A percentile compares a stretch with the other conserved stretches of the same genome.
Conservation (phyloP, 805 yeast genomes). For the Nakazawaea holstii region DNA sequence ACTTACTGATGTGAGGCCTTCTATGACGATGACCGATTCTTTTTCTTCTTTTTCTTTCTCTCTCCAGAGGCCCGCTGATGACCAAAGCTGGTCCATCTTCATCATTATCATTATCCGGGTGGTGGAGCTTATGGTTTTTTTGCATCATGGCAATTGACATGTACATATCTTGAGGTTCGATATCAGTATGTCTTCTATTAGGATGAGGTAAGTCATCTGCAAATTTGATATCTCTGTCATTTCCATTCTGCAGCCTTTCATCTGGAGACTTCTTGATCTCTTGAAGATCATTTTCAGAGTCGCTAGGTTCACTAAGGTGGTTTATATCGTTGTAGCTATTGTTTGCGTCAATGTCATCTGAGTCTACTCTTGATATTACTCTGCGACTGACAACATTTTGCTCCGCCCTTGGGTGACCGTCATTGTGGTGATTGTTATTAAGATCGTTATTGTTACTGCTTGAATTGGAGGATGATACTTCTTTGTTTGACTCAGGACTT, state of each 20-base stretch:
- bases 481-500: slow-evolving; percentile 1
- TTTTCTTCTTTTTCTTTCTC: slow-evolving; percentile 33
- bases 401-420: neutral
- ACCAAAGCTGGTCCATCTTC: slow-evolving; percentile 76
- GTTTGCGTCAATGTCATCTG: slow-evolving; percentile 6
- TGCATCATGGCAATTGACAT: slow-evolving; percentile 80
- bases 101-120: slow-evolving; percentile 29
- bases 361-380: neutral
- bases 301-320: slow-evolving; percentile 40
- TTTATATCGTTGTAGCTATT: slow-evolving; percentile 14
- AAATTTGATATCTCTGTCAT: slow-evolving; percentile 41
- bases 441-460: neutral
- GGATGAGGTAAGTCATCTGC: slow-evolving; percentile 55
- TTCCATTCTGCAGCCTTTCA: neutral
- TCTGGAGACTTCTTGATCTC: slow-evolving; percentile 5
- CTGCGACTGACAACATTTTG: neutral
- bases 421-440: neutral
- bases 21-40: slow-evolving; percentile 8
- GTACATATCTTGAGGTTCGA: slow-evolving; percentile 80
- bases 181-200: slow-evolving; percentile 35
- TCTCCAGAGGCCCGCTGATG: slow-evolving; percentile 73
- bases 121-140: slow-evolving; percentile 35
- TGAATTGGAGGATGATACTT: neutral
- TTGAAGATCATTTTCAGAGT: slow-evolving; percentile 19
- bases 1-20: slow-evolving; percentile 4